Conservation (phyloP, 2,329 filamentous ascomycete genomes). For the Stromatinia cepivora region DNA sequence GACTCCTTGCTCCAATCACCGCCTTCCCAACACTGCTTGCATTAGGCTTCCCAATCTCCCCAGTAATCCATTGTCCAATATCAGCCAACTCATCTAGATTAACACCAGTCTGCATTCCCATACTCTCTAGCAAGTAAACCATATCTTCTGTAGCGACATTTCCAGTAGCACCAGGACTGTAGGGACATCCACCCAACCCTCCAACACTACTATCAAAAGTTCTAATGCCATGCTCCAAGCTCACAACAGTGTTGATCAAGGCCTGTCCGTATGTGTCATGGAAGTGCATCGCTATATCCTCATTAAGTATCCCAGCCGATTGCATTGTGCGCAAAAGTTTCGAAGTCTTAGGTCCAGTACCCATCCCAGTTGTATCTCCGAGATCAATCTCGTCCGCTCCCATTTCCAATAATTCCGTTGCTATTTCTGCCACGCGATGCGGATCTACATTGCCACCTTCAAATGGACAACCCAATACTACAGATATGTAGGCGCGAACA, state of each 20-base stretch:
- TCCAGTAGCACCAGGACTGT: constrained; percentile 80
- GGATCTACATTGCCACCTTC: constrained; percentile 65
- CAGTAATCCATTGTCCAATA: constrained; percentile 71
- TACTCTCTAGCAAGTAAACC: constrained; percentile 72
- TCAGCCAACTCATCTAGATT: constrained; percentile 65
- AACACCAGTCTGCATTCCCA: constrained; percentile 74
- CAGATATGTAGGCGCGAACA: constrained; percentile 78
- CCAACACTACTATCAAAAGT: constrained; percentile 80
- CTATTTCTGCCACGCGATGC: constrained; percentile 63
- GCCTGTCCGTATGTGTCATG: constrained; percentile 88
- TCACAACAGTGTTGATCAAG: constrained; percentile 76
- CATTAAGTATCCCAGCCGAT: constrained; percentile 65
- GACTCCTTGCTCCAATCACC: constrained; percentile 50
- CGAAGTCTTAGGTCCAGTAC: constrained; percentile 70
- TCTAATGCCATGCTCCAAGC: constrained; percentile 73
- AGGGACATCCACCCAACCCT: constrained; percentile 82
- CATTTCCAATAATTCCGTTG: constrained; percentile 72
- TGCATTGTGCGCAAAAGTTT: constrained; percentile 64
- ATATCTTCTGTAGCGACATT: constrained; percentile 85
- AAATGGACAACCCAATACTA: constrained; percentile 79
- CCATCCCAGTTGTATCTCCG: constrained; percentile 89
- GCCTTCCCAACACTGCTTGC: constrained; percentile 68
- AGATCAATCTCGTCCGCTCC: constrained; percentile 89
- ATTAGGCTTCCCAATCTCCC: constrained; percentile 61
- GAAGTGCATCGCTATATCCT: constrained; percentile 79